Base-by-base conservation (phyloP, 768 basidiomycete genomes). In the Kwoniella pini region DNA sequence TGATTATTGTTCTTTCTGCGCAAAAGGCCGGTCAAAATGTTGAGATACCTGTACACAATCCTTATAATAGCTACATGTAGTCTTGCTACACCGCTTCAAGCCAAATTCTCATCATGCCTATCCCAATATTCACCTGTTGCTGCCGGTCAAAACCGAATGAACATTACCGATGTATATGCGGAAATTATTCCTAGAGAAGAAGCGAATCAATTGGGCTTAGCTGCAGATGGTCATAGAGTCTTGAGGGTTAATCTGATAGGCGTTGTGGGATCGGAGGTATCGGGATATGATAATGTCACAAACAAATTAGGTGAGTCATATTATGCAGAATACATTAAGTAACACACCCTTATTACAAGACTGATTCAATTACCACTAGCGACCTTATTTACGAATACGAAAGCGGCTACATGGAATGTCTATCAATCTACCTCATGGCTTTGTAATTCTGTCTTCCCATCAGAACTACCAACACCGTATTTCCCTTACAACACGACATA, bases 341-440 rank as follows among this genome's bases (percentile, higher is more conserved):
- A 19, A 6, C 40, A 10, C n/a, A 11, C 11, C 40, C 19, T 15
- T 38, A 7, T 11, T 5, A 17, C 7, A 15, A 4, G 12, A 6
- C 42, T 44, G 51, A 22, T 30, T 1, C 26, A 27, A 51, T 50
- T 21, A n/a, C 30, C 17, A 51, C 9, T 52, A 88, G 91, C 92
- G 17, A 96, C 92, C 7, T 83, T 96, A 40, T 94, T 95, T 80
- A 88, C 87, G 43, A 85, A 89, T 10, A 87, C 90, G 1, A 83
- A 85, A 54, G 84, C 92, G 21, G 84, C 94, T 50, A 91, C 92
- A 2, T 84, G 94, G 68, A 83, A 82, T 63, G 84, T 88, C 62
- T 88, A 84, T 78, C 82, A 82, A 46, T 87, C 88, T 65, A 84
- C 84, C 62, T 85, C 87, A 2, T 90, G 84, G 72, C 81, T 97